Evolutionary conservation across 2,329 filamentous ascomycete genomes (phyloP).

Genomic region (Fusarium sp.): DNA sequence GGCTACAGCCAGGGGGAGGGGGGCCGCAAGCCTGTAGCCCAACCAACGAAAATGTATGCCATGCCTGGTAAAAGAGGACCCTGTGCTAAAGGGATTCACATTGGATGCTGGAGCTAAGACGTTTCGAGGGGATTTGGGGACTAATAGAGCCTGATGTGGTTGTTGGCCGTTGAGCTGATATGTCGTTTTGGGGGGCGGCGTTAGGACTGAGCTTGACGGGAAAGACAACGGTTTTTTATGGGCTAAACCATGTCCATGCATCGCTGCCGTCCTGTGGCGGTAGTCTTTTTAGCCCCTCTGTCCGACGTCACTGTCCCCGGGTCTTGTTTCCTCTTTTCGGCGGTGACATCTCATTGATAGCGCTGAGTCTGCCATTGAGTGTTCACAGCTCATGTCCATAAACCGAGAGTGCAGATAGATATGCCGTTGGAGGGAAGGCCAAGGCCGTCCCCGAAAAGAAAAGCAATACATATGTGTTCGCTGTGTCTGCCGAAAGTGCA

Average conservation of each 20-base stretch:
- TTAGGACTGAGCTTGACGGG: slow-evolving; percentile 26
- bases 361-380: not conserved
- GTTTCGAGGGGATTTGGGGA: slow-evolving; percentile 29
- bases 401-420: not conserved
- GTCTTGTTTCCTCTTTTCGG: slow-evolving; percentile 14
- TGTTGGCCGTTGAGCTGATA: slow-evolving; percentile 39
- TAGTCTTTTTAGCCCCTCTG: not conserved
- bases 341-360: not conserved
- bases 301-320: slow-evolving; percentile 28
- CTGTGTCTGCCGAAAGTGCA: not conserved
- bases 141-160: slow-evolving; percentile 30
- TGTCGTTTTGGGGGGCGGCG: slow-evolving; percentile 34
- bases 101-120: slow-evolving; percentile 28
- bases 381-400: not conserved
- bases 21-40: slow-evolving; percentile 18
- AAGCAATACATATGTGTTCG: not conserved
- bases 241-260: slow-evolving; percentile 27
- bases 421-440: not conserved
- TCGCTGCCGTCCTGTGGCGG: slow-evolving; percentile 6
- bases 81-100: slow-evolving; percentile 29
- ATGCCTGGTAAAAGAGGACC: slow-evolving; percentile 32
- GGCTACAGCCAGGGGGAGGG: slow-evolving; percentile 37
- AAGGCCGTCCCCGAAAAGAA: not conserved
- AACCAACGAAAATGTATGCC: slow-evolving; percentile 36
- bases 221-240: slow-evolving; percentile 43